phyloP scores from a whole-genome alignment of 2,329 filamentous ascomycete species.

The Cercospora sojina region DNA sequence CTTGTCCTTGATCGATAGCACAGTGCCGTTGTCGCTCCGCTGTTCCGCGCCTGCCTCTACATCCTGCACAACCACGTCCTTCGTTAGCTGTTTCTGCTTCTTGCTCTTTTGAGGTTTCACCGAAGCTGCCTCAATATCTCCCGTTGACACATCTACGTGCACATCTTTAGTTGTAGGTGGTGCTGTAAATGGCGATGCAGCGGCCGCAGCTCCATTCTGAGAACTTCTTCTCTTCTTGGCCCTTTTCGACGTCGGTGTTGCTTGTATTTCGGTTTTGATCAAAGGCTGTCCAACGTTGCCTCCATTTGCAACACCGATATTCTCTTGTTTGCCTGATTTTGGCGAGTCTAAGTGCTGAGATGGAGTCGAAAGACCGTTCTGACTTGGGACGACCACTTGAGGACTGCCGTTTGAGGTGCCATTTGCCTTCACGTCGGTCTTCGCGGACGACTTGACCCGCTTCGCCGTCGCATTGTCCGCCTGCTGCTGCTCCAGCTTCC shows the following conservation, averaged over 20 bases:
- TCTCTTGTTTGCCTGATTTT: conserved; percentile 4
- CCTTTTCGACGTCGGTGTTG: conserved; percentile 14
- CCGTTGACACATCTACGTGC: conserved; percentile 8
- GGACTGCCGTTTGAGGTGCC: conserved; percentile 10
- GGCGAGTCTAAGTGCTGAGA: background rate
- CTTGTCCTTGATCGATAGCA: conserved; percentile 18
- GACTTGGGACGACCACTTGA: background rate
- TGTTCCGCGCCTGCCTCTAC: conserved; percentile 8
- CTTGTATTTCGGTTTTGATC: background rate
- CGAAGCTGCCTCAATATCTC: background rate
- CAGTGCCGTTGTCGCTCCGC: conserved; percentile 5
- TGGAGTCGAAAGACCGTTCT: background rate
- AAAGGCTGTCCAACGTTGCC: background rate
- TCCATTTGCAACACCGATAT: conserved; percentile 4
- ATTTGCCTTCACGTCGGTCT: conserved; percentile 17
- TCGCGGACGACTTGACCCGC: conserved; percentile 24
- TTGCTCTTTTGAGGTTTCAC: conserved; percentile 5
- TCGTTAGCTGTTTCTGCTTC: background rate
- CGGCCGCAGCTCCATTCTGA: background rate
- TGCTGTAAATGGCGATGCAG: background rate
- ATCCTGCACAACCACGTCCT: background rate
- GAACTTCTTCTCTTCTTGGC: conserved; percentile 14
- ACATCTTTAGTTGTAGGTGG: background rate
- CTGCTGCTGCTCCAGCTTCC: conserved; percentile 27
- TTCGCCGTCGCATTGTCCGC: conserved; percentile 22